A percentile compares a stretch with the other conserved stretches of the same genome.
Evolutionary conservation across 2,329 filamentous ascomycete species (phyloP).

Genomic region (Colletotrichum melonis): DNA sequence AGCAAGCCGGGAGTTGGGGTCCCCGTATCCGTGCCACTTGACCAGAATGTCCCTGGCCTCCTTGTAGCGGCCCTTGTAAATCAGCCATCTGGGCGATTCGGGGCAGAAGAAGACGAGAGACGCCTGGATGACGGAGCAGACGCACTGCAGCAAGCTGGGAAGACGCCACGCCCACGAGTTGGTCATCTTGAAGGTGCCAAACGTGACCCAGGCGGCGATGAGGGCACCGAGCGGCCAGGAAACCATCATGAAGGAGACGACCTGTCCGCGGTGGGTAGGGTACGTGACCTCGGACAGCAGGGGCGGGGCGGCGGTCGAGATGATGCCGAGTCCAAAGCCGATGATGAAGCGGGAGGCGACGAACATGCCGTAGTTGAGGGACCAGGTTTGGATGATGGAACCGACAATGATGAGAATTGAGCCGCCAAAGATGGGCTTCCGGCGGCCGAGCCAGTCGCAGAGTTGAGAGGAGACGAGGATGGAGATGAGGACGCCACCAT

Average conservation of each 20-base stretch:
- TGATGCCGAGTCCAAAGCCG: slow-evolving; percentile 44
- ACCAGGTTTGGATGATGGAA: slow-evolving; percentile 41
- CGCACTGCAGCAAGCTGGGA: slow-evolving; percentile 65
- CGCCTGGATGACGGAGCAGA: slow-evolving; percentile 54
- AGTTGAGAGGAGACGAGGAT: slow-evolving; percentile 45
- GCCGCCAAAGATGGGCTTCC: slow-evolving; percentile 42
- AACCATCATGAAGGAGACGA: neutral
- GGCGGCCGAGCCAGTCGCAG: slow-evolving; percentile 46
- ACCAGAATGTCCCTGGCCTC: slow-evolving; percentile 62
- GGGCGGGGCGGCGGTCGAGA: slow-evolving; percentile 45
- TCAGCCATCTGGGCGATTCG: slow-evolving; percentile 69
- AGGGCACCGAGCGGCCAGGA: slow-evolving; percentile 46
- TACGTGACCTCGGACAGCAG: slow-evolving; percentile 48
- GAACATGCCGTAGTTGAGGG: slow-evolving; percentile 42
- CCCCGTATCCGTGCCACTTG: slow-evolving; percentile 59
- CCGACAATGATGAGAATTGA: slow-evolving; percentile 44
- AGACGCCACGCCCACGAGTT: slow-evolving; percentile 65
- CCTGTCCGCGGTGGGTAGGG: slow-evolving; percentile 43
- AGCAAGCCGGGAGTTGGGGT: slow-evolving; percentile 8
- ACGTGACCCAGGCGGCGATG: slow-evolving; percentile 62
- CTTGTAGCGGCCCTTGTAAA: slow-evolving; percentile 61
- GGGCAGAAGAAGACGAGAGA: slow-evolving; percentile 63
- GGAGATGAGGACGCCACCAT: slow-evolving; percentile 41
- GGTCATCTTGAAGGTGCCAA: slow-evolving; percentile 46
- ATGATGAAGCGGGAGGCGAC: slow-evolving; percentile 45